These are phyloP conservation scores for Coprinopsis sp. DNA, from an alignment of 768 basidiomycete species.

Conservation along the genomic window DNA sequence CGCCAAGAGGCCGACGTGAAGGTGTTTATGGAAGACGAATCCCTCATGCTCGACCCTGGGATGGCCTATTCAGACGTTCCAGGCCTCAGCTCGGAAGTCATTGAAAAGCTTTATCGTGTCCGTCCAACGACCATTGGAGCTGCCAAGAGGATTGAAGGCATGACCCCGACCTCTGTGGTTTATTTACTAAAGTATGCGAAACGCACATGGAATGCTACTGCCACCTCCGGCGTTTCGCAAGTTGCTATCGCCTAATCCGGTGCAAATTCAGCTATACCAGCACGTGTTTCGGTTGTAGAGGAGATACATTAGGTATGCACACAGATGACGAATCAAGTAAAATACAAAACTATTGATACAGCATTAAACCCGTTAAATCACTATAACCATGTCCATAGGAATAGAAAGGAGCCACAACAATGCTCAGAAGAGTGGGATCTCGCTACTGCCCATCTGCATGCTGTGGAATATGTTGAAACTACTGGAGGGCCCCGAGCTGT, in stretches of 20 bases:
- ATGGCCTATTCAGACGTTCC: slow-evolving; percentile 64
- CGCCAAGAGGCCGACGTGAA: slow-evolving; percentile 76
- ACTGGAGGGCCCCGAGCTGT: not conserved
- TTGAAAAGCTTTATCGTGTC: slow-evolving; percentile 54
- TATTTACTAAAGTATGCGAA: slow-evolving; percentile 63
- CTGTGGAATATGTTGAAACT: slow-evolving; percentile 27
- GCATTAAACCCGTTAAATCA: no score
- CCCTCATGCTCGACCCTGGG: slow-evolving; percentile 58
- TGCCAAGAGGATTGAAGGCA: slow-evolving; percentile 89
- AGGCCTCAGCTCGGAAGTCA: slow-evolving; percentile 75
- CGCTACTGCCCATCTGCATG: not conserved
- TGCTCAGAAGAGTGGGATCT: not conserved
- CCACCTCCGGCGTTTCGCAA: no score
- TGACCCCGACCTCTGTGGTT: slow-evolving; percentile 78
- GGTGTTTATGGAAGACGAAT: slow-evolving; percentile 73
- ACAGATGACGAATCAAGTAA: no score
- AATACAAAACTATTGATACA: no score
- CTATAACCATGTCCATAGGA: no score
- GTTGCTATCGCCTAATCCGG: no score
- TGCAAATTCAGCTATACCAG: no score
- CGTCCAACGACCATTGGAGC: slow-evolving; percentile 74
- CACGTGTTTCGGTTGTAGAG: no score
- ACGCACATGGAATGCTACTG: slow-evolving; percentile 35
- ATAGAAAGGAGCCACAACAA: no score
- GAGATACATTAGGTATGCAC: no score